These are phyloP conservation scores for Leucosporidium creatinivorum DNA, from an alignment of 768 basidiomycete genomes.

Conservation along the genomic window DNA sequence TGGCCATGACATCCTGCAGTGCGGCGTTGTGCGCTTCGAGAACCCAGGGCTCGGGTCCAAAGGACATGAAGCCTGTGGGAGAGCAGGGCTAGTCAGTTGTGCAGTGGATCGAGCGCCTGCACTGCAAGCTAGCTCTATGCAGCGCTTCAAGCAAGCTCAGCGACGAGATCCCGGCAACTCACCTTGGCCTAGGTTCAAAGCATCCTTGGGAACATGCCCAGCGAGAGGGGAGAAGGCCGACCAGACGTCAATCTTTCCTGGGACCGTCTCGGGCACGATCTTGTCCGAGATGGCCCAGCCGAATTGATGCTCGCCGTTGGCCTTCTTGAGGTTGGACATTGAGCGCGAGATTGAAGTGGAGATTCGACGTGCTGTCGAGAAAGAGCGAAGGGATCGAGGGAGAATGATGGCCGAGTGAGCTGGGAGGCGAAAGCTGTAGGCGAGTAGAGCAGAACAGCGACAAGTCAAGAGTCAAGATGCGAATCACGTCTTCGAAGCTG, in stretches of 20 bases:
- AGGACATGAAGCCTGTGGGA: slow-evolving; percentile 74
- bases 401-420: no score
- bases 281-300: neutral
- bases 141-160: no score
- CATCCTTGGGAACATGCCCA: slow-evolving; percentile 61
- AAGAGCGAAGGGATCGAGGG: no score
- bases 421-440: no score
- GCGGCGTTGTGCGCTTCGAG: slow-evolving; percentile 65
- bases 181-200: slow-evolving; percentile 83
- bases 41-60: slow-evolving; percentile 73
- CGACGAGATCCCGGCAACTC: neutral
- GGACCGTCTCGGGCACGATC: neutral
- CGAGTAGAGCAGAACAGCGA: no score
- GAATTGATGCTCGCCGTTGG: neutral
- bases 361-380: no score
- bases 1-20: slow-evolving; percentile 54
- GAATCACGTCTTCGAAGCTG: no score
- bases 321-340: neutral
- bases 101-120: neutral
- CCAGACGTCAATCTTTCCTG: slow-evolving; percentile 60
- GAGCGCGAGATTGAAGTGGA: no score
- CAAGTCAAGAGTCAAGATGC: no score
- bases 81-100: neutral
- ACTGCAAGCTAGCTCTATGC: neutral
- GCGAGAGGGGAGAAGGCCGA: slow-evolving; percentile 53